Percentiles rank a stretch among this genome's conserved stretches.
Evolutionary conservation across 2,329 filamentous ascomycete genomes (phyloP).

Genomic region (Fusarium luffae): DNA sequence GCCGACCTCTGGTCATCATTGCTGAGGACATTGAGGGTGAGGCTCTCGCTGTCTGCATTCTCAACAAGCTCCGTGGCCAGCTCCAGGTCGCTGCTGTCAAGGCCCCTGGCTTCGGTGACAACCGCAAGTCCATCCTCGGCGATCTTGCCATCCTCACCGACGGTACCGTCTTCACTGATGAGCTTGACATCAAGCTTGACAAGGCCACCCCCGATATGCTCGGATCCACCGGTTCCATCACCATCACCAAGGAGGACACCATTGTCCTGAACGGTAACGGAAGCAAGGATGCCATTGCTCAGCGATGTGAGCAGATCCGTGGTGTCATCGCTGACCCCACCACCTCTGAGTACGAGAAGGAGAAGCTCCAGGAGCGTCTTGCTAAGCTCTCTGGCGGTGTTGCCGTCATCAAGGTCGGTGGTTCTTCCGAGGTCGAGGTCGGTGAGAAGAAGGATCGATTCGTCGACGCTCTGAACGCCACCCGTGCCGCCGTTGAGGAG

Average conservation of each 20-base stretch:
- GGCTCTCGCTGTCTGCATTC: constrained; percentile 97
- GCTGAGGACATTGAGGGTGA: constrained; percentile 99
- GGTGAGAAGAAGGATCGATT: constrained; percentile 99
- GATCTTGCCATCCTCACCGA: constrained; percentile 97
- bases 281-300: constrained; percentile 89
- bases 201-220: constrained; percentile 97
- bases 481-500: constrained; percentile 97
- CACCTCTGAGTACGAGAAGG: constrained; percentile 99
- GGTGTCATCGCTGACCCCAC: constrained; percentile 93
- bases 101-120: constrained; percentile 99
- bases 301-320: constrained; percentile 99
- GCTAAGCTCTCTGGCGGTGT: constrained; percentile 99
- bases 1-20: constrained; percentile 96
- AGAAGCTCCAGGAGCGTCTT: constrained; percentile 99
- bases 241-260: constrained; percentile 99
- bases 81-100: constrained; percentile 98
- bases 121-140: constrained; percentile 99
- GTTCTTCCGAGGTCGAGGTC: constrained; percentile 97
- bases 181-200: constrained; percentile 99
- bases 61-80: constrained; percentile 99
- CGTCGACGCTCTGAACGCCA: constrained; percentile 97
- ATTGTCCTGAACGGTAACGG: constrained; percentile 98
- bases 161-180: constrained; percentile 96
- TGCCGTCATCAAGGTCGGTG: constrained; percentile 98
- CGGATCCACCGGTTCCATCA: constrained; percentile 96